Base-by-base conservation (phyloP, 106 monocot genomes). In the Acorus calamus region DNA sequence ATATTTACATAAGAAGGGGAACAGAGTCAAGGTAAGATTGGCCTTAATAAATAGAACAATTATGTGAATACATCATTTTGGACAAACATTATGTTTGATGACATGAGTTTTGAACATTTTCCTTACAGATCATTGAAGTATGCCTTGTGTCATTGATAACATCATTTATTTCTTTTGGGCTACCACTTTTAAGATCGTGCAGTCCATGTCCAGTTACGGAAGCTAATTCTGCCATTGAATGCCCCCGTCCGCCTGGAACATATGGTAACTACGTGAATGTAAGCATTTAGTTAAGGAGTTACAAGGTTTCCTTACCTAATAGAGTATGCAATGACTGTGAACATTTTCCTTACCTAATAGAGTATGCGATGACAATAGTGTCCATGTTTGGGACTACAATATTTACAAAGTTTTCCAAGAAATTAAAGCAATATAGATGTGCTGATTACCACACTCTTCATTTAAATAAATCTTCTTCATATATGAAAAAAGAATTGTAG, bases 221-320 rank as follows among this genome's bases (percentile, higher is more conserved):
- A 60, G 49, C 65, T 64, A 79, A 84, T 84, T 76, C 89, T 53
- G 86, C 68, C 60, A 80, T 91, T 77, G 91, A 96, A 72, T 96
- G 96, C 53, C 96, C 96, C 71, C 77, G 80, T 11, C 82, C 96
- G 71, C 96, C 96, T 68, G 96, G 96, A 63, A 78, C 76, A 55
- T 84, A 91, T 83, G 96, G 96, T 64, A 96, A 96, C 69, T 96
- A 87, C 79, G 91, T 96, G 10, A 87, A 96, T 63, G 90, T 94
- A 66, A 71, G 86, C 46, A 74, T 2, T 63, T 47, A 28, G 55
- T 73, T 1, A 7, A 44, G 3, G 3, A 56, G 44, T 14, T 42
- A 42, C 42, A 62, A 46, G 49, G 48, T 56, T 77, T 66, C 3
- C 28, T 28, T 28, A 28, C 28, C 28, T 28, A 28, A 28, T 28